Evolutionary conservation across 176 grass and related monocot genomes (phyloP).

Genomic region (Carex myosuroides): DNA sequence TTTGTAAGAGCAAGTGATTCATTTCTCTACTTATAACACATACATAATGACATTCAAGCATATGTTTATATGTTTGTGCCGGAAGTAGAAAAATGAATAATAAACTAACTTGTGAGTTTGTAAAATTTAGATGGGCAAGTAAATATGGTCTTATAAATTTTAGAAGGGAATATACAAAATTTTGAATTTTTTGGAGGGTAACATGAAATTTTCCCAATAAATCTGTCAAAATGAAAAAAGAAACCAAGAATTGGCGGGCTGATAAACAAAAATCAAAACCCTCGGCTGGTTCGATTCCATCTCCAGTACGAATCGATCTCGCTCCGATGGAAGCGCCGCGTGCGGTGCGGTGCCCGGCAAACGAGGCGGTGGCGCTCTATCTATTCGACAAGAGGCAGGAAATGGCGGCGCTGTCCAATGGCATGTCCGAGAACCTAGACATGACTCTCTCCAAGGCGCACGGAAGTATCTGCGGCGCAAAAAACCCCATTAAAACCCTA

Average conservation of each 20-base stretch:
- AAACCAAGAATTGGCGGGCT: constrained; percentile 18
- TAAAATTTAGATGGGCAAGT: too few species aligned
- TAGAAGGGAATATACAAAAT: too few species aligned
- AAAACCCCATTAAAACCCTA: constrained; percentile 57
- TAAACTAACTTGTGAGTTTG: too few species aligned
- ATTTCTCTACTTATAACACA: too few species aligned
- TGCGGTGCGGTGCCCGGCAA: constrained; percentile 46
- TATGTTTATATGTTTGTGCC: too few species aligned
- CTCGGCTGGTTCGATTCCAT: not conserved
- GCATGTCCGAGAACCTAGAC: constrained; percentile 51
- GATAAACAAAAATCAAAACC: not conserved
- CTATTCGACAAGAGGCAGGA: constrained; percentile 61
- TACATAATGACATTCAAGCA: too few species aligned
- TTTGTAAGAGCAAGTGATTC: too few species aligned
- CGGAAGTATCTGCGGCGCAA: constrained; percentile 48
- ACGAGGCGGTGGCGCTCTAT: constrained; percentile 50
- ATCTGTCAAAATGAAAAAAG: not conserved
- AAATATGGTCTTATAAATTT: too few species aligned
- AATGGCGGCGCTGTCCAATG: constrained; percentile 34
- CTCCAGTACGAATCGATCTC: not conserved
- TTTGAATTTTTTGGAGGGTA: too few species aligned
- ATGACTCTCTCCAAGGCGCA: constrained; percentile 49
- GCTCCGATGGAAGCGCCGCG: constrained; percentile 22
- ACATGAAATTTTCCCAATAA: too few species aligned
- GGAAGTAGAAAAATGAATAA: too few species aligned